Evolutionary conservation across 2,329 filamentous ascomycete genomes (phyloP).

Genomic region (Ceratocystis destructans): DNA sequence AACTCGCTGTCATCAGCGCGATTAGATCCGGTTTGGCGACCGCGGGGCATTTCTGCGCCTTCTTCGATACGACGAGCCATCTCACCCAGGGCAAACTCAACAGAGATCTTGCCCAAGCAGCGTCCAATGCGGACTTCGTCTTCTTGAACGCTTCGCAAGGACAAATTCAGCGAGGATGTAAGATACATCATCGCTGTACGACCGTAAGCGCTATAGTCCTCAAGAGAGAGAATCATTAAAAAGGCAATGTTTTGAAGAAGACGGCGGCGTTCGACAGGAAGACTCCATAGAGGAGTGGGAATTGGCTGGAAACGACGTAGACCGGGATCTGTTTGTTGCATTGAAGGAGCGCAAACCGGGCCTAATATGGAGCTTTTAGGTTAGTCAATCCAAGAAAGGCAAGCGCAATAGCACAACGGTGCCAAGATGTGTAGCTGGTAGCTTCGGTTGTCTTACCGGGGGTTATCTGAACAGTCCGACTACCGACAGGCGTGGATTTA

Average conservation of each 20-base stretch:
- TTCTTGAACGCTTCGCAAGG: conserved; percentile 47
- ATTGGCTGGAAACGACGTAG: conserved; percentile 43
- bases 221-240: conserved; percentile 58
- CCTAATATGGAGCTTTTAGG: conserved; percentile 20
- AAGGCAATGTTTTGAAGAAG: conserved; percentile 60
- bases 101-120: conserved; percentile 59
- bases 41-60: conserved; percentile 25
- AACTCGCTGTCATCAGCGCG: conserved; percentile 35
- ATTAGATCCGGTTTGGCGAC: conserved; percentile 17
- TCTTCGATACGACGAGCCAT: conserved; percentile 18
- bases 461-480: conserved; percentile 9
- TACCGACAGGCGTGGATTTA: conserved; percentile 7
- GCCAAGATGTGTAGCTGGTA: not conserved
- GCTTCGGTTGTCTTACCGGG: not conserved
- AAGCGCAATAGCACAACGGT: no score
- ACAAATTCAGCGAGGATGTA: conserved; percentile 56
- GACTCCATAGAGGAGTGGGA: conserved; percentile 44
- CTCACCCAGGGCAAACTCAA: conserved; percentile 16
- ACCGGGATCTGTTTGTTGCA: conserved; percentile 32
- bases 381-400: not conserved
- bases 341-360: conserved; percentile 30
- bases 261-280: conserved; percentile 47
- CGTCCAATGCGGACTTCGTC: conserved; percentile 65
- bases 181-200: conserved; percentile 57
- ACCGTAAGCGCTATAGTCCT: conserved; percentile 63